phyloP scores from a whole-genome alignment of 2,329 filamentous ascomycete genomes.

The Chaetomium globosum region DNA sequence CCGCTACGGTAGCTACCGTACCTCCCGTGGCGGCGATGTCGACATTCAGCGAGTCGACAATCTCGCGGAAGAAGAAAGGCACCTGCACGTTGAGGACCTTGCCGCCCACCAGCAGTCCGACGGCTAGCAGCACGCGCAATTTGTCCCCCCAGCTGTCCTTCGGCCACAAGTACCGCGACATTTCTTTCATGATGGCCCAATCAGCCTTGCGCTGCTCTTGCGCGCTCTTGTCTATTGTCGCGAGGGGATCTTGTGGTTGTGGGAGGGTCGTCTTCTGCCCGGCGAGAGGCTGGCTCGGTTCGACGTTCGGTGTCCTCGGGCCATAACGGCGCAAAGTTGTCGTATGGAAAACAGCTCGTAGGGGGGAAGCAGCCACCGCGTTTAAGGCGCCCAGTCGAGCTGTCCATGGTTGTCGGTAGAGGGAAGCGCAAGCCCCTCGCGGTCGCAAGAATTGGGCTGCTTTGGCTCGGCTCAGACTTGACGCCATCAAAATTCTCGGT shows the following conservation, averaged over 20 bases:
- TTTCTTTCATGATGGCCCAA: constrained; percentile 98
- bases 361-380: constrained; percentile 12
- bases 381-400: constrained; percentile 16
- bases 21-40: constrained; percentile 86
- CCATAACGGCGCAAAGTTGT: constrained; percentile 24
- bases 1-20: constrained; percentile 84
- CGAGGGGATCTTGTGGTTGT: constrained; percentile 34
- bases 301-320: constrained; percentile 16
- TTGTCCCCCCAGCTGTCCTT: constrained; percentile 84
- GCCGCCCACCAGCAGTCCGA: constrained; percentile 80
- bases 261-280: constrained; percentile 13
- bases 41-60: constrained; percentile 97
- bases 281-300: not conserved
- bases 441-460: constrained; percentile 20
- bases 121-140: constrained; percentile 80
- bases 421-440: constrained; percentile 14
- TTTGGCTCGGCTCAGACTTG: constrained; percentile 28
- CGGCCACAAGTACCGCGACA: constrained; percentile 95
- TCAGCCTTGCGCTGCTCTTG: constrained; percentile 94
- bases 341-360: constrained; percentile 32
- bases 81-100: constrained; percentile 98
- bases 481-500: constrained; percentile 34
- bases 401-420: constrained; percentile 23
- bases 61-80: constrained; percentile 98
- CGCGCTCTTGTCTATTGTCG: constrained; percentile 63